Evolutionary conservation across 495 filamentous ascomycete genomes (phyloP).

Genomic region (Lasiosphaeria miniovina): DNA sequence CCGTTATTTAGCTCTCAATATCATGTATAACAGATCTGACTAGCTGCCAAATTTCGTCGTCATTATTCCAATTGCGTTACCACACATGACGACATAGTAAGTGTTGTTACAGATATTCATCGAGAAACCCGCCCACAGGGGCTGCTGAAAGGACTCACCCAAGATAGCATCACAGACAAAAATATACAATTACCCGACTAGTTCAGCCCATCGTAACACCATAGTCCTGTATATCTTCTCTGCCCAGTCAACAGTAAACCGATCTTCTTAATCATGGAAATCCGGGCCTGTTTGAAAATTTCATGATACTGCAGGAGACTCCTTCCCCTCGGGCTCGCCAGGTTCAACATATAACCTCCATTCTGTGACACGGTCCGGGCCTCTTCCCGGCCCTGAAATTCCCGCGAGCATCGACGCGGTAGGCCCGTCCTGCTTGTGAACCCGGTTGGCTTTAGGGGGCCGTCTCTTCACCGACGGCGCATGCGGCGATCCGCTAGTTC

Average conservation of each 20-base stretch:
- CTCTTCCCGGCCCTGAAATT: slow-evolving; percentile 42
- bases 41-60: too few relatives aligned
- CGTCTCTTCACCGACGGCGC: slow-evolving; percentile 28
- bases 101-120: too few relatives aligned
- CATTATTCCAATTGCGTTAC: too few relatives aligned
- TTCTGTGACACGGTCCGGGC: slow-evolving; percentile 45
- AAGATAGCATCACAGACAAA: not conserved
- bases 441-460: slow-evolving; percentile 22
- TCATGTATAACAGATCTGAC: too few relatives aligned
- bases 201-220: not conserved
- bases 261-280: not conserved
- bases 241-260: not conserved
- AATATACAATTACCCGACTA: not conserved
- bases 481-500: slow-evolving; percentile 21
- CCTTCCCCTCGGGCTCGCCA: slow-evolving; percentile 27
- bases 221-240: not conserved
- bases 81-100: too few relatives aligned
- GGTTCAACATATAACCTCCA: slow-evolving; percentile 48
- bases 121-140: too few relatives aligned
- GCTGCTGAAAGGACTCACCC: too few relatives aligned
- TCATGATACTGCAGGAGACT: not conserved
- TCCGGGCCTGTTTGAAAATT: not conserved
- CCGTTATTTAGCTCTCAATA: too few relatives aligned
- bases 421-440: slow-evolving; percentile 26
- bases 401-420: slow-evolving; percentile 44